Base-by-base conservation (phyloP, 345 rosid species). In the Streptanthus diversifolius region DNA sequence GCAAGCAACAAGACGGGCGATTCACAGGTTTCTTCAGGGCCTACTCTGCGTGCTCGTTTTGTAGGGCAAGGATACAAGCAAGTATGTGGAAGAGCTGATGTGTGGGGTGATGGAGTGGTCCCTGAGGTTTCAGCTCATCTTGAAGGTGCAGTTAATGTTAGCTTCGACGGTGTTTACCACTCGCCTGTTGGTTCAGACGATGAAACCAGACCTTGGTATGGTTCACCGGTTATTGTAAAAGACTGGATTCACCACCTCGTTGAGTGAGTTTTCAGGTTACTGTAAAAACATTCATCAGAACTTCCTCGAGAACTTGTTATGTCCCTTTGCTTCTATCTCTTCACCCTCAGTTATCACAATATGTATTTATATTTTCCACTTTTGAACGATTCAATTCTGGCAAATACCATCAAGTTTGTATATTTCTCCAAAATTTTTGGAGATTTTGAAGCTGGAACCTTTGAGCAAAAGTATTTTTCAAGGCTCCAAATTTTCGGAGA, bases 31-130 rank as follows among this genome's bases (percentile, higher is more conserved):
- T 21, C 85, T 43, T 41, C 29, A 13, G 49, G 76, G 30, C 40
- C 83, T 21, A 72, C 70, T 21, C 85, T 88, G 22, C 95, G 91
- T 52, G 90, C 91, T 75, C 92, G 90, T 19, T 81, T 89, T 67
- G 81, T 91, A 3, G 97, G 98, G n/a, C 98, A 91, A 79, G 96
- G 97, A 13, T 93, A 91, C 84, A 93, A 89, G 81, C 98, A 93
- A 90, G 92, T 91, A 32, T 91, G 95, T 15, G 97, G 97, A 71
- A 75, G 76, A 79, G 97, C 97, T 69, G 89, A 90, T 66, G 98
- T 86, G 13, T 91, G 96, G 98, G 98, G 98, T 11, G 98, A 91
- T 70, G 98, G 98, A 45, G 95, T 93, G 7, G 98, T 93, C 45
- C 98, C 95, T 2, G 97, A 89, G 80, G 84, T 66, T 63, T 87